Conservation (phyloP, 345 rosid species). For the Passiflora organensis region DNA sequence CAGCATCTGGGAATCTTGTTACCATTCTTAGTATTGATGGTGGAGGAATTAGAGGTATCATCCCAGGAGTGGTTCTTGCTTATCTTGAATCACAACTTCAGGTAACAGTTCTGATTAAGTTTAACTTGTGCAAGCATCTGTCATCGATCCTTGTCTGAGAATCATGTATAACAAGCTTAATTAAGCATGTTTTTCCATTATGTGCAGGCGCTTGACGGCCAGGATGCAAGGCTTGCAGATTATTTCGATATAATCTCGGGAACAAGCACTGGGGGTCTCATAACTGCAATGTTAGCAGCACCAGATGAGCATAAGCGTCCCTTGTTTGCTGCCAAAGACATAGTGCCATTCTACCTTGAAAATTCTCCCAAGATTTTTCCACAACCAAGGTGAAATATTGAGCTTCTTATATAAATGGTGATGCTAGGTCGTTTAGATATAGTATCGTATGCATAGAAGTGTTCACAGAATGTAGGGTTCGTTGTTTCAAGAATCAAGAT, state of each 20-base stretch:
- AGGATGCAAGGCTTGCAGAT: constrained; percentile 56
- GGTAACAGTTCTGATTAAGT: no score
- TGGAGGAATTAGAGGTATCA: constrained; percentile 66
- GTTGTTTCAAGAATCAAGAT: no score
- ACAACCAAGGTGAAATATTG: constrained; percentile 38
- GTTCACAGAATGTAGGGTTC: no score
- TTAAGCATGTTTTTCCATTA: no score
- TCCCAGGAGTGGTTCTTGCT: constrained; percentile 57
- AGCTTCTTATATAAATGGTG: no score
- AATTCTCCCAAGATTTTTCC: constrained; percentile 63
- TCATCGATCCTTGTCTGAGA: no score
- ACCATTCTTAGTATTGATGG: constrained; percentile 74
- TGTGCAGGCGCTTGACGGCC: constrained; percentile 49
- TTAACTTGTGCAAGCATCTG: no score
- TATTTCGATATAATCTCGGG: constrained; percentile 72
- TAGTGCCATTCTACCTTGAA: constrained; percentile 56
- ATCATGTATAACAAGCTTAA: no score
- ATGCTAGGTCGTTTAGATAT: background rate
- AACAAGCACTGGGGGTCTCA: constrained; percentile 71
- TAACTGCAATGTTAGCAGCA: constrained; percentile 54
- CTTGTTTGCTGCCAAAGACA: constrained; percentile 41
- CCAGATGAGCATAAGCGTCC: constrained; percentile 50
- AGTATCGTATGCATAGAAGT: no score
- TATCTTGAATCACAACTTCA: constrained; percentile 74
- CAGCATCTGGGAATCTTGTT: constrained; percentile 44